Evolutionary conservation across 352 stramenopile genomes (phyloP), one percentile per base, ranked within the genome.

Genomic region (Pythium brachiatum): DNA sequence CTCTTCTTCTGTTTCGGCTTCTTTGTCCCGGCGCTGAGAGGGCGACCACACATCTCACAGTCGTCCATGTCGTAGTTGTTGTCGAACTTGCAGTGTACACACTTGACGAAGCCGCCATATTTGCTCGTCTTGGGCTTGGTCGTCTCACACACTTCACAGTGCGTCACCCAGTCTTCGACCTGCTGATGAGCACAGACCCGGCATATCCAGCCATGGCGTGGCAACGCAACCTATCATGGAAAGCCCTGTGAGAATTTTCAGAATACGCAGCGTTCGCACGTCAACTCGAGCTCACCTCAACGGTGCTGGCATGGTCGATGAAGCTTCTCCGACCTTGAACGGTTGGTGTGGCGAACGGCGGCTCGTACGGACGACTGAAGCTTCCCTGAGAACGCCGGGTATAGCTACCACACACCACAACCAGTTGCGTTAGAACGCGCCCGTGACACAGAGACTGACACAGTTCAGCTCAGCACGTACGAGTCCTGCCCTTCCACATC

Each of bases 51-150:
- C 69, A 90, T 86, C 50, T 88, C 81, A 26, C 81, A 90, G 11
- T 86, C 68, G 7, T 86, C 77, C 64, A 82, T 70, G 26, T 89
- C 81, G 53, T 79, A 88, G 52, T 88, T 90, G 69, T 90, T 90
- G 66, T 89, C 79, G 38, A 90, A 90, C 34, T 88, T 83, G 56
- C 81, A 90, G 36, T 85, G 70, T 21, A 62, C 68, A 50, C 81
- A 90, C 48, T 82, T 84, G 43, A 88, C 67, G 53, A 81, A 90
- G 0, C 68, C 73, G 0, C 78, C 81, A 25, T 74, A 72, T 9
- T 76, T 67, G 5, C 77, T 77, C 16, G 66, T 73, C 25, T 69
- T 76, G 0, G 81, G 78, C 47, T 87, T 90, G 0, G 75, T 87
- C 0, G 78, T 88, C 53, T 90, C 81, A 41, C 81, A 90, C 16